phyloP scores from a whole-genome alignment of 805 yeast genomes.

The Komagataella kurtzmanii region DNA sequence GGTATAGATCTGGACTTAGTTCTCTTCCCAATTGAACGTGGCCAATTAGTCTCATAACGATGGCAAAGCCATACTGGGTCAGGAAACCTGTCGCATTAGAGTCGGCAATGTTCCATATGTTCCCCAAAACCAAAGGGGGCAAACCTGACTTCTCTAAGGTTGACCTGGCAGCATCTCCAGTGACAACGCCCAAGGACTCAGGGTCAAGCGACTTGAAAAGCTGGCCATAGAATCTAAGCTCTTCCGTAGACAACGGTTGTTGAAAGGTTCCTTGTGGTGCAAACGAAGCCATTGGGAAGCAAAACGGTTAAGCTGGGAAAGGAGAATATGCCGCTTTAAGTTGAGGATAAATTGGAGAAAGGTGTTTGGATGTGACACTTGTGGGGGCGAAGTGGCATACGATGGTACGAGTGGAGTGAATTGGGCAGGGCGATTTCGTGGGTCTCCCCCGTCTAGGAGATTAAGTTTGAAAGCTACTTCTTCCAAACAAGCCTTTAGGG shows the following conservation, averaged over 20 bases:
- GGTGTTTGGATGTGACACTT: background rate
- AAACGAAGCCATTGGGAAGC: conserved; percentile 1
- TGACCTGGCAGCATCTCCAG: conserved; percentile 78
- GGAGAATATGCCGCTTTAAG: background rate
- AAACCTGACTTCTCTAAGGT: conserved; percentile 79
- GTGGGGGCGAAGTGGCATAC: background rate
- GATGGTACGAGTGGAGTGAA: background rate
- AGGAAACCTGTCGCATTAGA: conserved; percentile 76
- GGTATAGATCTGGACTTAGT: conserved; percentile 39
- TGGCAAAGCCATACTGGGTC: conserved; percentile 66
- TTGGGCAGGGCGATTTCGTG: too few relatives aligned
- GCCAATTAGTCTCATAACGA: conserved; percentile 82
- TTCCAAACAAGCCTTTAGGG: background rate
- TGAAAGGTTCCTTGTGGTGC: conserved; percentile 5
- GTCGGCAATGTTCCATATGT: conserved; percentile 93
- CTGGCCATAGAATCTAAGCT: conserved; percentile 58
- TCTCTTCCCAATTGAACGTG: conserved; percentile 67
- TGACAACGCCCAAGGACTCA: conserved; percentile 65
- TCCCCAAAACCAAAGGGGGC: conserved; percentile 66
- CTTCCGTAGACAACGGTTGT: conserved; percentile 52
- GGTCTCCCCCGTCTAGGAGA: too few relatives aligned
- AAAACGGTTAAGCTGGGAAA: background rate
- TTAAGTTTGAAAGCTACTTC: too few relatives aligned
- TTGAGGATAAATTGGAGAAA: background rate
- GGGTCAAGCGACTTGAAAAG: conserved; percentile 72